Evolutionary conservation across 2,329 filamentous ascomycete genomes (phyloP).

Genomic region (Fusarium floridanum): DNA sequence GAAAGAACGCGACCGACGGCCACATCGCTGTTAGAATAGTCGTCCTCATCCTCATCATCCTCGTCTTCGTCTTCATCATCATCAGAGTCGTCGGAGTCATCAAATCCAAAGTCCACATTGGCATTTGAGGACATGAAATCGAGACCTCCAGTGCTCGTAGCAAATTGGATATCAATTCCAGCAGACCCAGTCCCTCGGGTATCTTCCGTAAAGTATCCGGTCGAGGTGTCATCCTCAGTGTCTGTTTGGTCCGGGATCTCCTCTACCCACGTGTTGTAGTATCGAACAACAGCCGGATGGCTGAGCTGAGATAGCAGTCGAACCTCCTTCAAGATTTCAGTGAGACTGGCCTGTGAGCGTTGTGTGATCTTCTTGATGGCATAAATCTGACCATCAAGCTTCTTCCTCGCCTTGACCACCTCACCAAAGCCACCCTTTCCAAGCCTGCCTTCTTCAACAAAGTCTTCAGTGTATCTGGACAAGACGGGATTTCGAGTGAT

Average conservation of each 20-base stretch:
- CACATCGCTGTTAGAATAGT: conserved; percentile 53
- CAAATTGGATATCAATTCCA: conserved; percentile 68
- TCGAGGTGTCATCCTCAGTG: conserved; percentile 69
- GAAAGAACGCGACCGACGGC: conserved; percentile 45
- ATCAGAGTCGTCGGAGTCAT: conserved; percentile 56
- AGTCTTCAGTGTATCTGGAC: conserved; percentile 89
- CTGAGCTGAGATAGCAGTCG: conserved; percentile 92
- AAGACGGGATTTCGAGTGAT: conserved; percentile 63
- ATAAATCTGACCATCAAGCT: conserved; percentile 92
- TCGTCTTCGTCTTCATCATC: conserved; percentile 61
- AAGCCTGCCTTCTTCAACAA: conserved; percentile 87
- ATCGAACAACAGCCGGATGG: conserved; percentile 87
- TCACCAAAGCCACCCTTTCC: conserved; percentile 97
- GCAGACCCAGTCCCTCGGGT: conserved; percentile 55
- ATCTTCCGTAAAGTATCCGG: conserved; percentile 59
- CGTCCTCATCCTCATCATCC: conserved; percentile 64
- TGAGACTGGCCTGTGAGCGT: conserved; percentile 81
- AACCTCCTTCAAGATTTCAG: conserved; percentile 86
- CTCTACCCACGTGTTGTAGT: conserved; percentile 96
- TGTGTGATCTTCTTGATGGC: conserved; percentile 97
- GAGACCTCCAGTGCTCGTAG: conserved; percentile 81
- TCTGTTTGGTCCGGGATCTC: conserved; percentile 68
- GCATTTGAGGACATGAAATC: conserved; percentile 94
- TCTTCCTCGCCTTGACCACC: conserved; percentile 95
- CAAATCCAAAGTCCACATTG: conserved; percentile 82